Evolutionary conservation across 1,139 yeast species (phyloP).

Genomic region (Lodderomyces orthopsilosis): DNA sequence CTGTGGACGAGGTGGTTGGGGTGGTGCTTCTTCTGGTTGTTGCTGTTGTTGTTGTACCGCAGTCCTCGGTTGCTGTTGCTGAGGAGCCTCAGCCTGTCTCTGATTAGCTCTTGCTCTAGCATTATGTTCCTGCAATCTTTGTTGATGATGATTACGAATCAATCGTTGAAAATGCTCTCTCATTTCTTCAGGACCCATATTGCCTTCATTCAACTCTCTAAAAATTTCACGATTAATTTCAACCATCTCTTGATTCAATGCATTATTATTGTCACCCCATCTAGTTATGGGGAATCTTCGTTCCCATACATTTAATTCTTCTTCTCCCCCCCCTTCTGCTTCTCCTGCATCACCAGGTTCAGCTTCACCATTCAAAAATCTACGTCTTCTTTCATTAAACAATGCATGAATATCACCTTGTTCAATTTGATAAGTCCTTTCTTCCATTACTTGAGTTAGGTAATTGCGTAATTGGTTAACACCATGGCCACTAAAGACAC

Average conservation of each 20-base stretch:
- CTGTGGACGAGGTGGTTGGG: constrained; percentile 9
- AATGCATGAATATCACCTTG: constrained; percentile 38
- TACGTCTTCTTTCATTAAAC: constrained; percentile 33
- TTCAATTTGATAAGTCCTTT: constrained; percentile 39
- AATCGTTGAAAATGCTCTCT: constrained; percentile 38
- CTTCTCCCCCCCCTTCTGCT: constrained; percentile 11
- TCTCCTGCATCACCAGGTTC: constrained; percentile 21
- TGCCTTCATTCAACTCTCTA: constrained; percentile 31
- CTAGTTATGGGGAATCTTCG: constrained; percentile 8
- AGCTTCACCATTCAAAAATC: constrained; percentile 20
- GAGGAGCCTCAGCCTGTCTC: constrained; percentile 9
- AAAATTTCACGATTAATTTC: constrained; percentile 37
- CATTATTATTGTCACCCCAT: background rate
- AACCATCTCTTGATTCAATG: constrained; percentile 22
- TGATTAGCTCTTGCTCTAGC: constrained; percentile 8
- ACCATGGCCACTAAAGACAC: constrained; percentile 93
- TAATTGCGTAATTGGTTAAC: constrained; percentile 70
- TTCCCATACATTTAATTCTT: constrained; percentile 21
- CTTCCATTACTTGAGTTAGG: constrained; percentile 47
- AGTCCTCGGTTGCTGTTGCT: constrained; percentile 10
- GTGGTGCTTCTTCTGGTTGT: constrained; percentile 9
- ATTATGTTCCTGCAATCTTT: constrained; percentile 19
- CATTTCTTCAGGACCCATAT: constrained; percentile 37
- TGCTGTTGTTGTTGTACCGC: constrained; percentile 11
- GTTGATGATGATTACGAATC: constrained; percentile 30